Evolutionary conservation across 306 rosid genomes (phyloP).

Genomic region (Calophaca sinica): DNA sequence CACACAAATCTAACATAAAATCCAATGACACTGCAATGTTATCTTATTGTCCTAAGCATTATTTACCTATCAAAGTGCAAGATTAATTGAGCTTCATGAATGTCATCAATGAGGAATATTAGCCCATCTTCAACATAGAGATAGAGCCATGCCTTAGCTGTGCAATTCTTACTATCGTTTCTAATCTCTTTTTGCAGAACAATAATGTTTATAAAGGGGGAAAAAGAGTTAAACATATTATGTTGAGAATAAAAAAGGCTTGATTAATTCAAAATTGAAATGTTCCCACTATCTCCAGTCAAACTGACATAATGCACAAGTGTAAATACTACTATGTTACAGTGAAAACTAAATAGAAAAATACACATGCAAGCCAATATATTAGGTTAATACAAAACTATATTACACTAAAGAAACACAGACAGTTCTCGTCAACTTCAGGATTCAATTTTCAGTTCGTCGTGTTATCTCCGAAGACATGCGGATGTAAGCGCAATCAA

Average conservation of each 20-base stretch:
- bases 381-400: conserved; percentile 32
- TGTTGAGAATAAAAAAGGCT: neutral
- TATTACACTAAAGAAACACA: conserved; percentile 7
- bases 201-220: neutral
- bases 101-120: neutral
- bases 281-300: neutral
- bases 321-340: conserved; percentile 26
- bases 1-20: conserved; percentile 2
- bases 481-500: conserved; percentile 1
- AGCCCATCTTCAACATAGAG: neutral
- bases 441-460: conserved; percentile 35
- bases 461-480: conserved; percentile 9
- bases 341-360: conserved; percentile 22
- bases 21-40: neutral
- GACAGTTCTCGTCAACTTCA: conserved; percentile 25
- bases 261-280: conserved; percentile 31
- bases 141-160: neutral
- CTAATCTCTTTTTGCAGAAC: neutral
- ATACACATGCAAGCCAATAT: conserved; percentile 10
- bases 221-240: neutral
- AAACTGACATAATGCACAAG: neutral
- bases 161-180: neutral
- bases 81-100: neutral
- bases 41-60: neutral
- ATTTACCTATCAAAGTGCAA: neutral